Evolutionary conservation across 495 filamentous ascomycete species (phyloP).

Genomic region (Lasiosphaeria hispida): DNA sequence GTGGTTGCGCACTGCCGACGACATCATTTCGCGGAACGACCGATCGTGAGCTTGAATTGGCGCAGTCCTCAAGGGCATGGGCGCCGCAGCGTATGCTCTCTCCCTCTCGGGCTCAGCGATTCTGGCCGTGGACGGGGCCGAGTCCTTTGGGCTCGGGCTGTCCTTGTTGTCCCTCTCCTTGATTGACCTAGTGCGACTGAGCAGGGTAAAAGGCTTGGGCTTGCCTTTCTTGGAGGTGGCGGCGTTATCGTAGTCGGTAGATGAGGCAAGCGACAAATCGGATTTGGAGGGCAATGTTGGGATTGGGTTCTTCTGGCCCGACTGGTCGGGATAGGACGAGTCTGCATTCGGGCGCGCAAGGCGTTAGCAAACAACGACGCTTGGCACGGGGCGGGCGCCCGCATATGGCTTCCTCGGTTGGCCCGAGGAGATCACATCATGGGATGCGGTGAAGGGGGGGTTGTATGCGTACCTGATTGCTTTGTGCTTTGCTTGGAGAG

Average conservation of each 20-base stretch:
- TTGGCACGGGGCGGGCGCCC: background rate
- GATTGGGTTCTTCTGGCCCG: constrained; percentile 32
- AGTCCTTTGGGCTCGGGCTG: constrained; percentile 40
- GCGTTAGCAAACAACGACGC: constrained; percentile 20
- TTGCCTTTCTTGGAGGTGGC: constrained; percentile 44
- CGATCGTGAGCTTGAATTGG: constrained; percentile 61
- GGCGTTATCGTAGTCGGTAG: constrained; percentile 37
- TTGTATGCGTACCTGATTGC: constrained; percentile 41
- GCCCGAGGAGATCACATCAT: background rate
- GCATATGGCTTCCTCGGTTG: constrained; percentile 2
- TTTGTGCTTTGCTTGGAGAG: constrained; percentile 44
- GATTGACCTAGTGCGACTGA: constrained; percentile 67
- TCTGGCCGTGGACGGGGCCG: constrained; percentile 27
- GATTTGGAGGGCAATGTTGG: constrained; percentile 40
- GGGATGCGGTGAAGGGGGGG: background rate
- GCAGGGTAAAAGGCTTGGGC: constrained; percentile 56
- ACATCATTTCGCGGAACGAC: constrained; percentile 62
- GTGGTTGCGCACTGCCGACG: constrained; percentile 56
- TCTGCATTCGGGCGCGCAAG: constrained; percentile 27
- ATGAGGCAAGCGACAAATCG: constrained; percentile 42
- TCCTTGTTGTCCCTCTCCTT: constrained; percentile 52
- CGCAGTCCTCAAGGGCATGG: constrained; percentile 43
- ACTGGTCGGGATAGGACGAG: constrained; percentile 37
- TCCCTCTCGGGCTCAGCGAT: constrained; percentile 43
- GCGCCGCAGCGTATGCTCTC: constrained; percentile 29